These are phyloP conservation scores for Dothistroma septosporum DNA, from an alignment of 2,329 filamentous ascomycete species.

Conservation along the genomic window DNA sequence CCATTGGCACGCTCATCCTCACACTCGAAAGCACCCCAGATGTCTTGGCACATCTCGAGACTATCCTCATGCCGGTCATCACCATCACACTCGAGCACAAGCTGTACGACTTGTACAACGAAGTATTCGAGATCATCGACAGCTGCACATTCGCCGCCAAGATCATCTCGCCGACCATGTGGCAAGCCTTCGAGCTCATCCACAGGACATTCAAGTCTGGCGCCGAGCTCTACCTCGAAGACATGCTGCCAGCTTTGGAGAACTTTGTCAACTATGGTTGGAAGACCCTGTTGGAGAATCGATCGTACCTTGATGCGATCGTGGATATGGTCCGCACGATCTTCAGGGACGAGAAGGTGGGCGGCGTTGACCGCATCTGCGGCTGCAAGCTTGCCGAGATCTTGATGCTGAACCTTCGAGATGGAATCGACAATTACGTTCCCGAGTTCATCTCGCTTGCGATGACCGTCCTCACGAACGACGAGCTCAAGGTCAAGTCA, in stretches of 20 bases:
- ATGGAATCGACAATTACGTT: constrained; percentile 81
- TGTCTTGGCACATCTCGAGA: constrained; percentile 88
- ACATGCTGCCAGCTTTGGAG: constrained; percentile 96
- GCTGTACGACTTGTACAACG: constrained; percentile 94
- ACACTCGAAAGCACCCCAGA: constrained; percentile 96
- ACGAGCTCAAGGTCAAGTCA: constrained; percentile 82
- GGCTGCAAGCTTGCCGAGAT: constrained; percentile 97
- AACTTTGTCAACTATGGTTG: constrained; percentile 96
- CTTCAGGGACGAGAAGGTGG: constrained; percentile 87
- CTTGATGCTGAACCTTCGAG: constrained; percentile 91
- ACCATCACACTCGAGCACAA: constrained; percentile 96
- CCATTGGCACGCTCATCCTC: constrained; percentile 93
- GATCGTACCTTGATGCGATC: constrained; percentile 79
- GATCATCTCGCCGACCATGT: constrained; percentile 93
- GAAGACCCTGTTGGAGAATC: constrained; percentile 73
- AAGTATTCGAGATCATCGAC: constrained; percentile 98
- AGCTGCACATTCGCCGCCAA: constrained; percentile 98
- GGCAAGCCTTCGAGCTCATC: constrained; percentile 95
- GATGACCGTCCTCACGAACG: constrained; percentile 72
- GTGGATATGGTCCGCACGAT: constrained; percentile 94
- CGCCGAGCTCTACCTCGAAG: constrained; percentile 93
- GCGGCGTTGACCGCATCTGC: constrained; percentile 90
- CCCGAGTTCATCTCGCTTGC: constrained; percentile 84
- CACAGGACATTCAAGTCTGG: constrained; percentile 96
- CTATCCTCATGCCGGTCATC: constrained; percentile 94